Base-by-base conservation (phyloP, 2,329 filamentous ascomycete genomes). In the Aspergillus thermomutatus region DNA sequence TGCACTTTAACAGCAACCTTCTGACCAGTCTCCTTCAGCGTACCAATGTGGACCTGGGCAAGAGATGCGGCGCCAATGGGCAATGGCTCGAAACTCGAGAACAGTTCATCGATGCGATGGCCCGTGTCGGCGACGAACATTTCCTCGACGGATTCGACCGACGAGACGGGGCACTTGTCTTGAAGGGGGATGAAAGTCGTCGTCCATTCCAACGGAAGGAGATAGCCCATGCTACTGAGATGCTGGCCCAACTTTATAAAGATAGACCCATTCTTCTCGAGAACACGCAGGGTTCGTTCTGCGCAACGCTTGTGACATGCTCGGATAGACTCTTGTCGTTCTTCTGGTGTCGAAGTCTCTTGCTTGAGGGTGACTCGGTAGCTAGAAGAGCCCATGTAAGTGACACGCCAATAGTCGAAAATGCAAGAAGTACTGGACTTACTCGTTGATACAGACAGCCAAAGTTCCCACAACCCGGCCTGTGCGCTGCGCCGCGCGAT, bases 241-340 rank as follows among this genome's bases (percentile, higher is more conserved):
- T 99, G 94, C 69, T 99, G 94, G 7, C 94, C 94, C 41, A 99
- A 80, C 76, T 99, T 99, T 73, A 99, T 97, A 67, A 97, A 99
- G 61, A 99, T 96, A 27, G 93, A 96, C 26, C 95, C 94, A 74
- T 97, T 97, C 80, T 90, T 91, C 80, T 99, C 94, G 62, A 97
- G 78, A 1, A 95, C 92, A 56, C 82, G 83, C 45, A 97, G 79
- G 1, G 94, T 97, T 60, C 94, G 86, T 67, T 91, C 84, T 28
- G 94, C 94, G 77, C 94, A 99, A 74, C 94, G 85, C 72, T 95
- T 89, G 75, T 99, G 94, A 70, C 94, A 97, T 61, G 87, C 87
- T 64, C 86, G 89, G 52, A 99, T 79, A 40, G 88, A 74, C n/a
- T 75, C 79, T n/a, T 83, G 79, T 69, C 86, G 85, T 71, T 91